Evolutionary conservation across 768 basidiomycete species (phyloP).

Genomic region (Xerocomellus chrysenteron): DNA sequence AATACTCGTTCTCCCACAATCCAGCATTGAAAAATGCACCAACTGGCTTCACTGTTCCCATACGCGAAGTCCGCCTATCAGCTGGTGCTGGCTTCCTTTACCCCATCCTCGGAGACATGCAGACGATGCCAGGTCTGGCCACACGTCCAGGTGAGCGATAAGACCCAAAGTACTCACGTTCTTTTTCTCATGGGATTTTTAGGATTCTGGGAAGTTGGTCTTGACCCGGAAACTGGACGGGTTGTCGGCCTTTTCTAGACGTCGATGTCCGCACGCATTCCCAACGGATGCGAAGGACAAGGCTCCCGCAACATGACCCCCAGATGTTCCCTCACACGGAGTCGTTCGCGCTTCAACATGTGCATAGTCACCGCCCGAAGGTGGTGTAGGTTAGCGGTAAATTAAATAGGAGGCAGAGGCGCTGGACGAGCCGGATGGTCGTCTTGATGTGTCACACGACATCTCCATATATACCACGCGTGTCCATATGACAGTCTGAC

Average conservation of each 20-base stretch:
- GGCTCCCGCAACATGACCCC: slow-evolving; percentile 4
- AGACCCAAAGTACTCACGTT: background rate
- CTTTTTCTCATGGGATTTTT: slow-evolving; percentile 9
- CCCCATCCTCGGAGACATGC: slow-evolving; percentile 95
- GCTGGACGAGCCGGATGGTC: background rate
- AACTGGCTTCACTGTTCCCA: slow-evolving; percentile 89
- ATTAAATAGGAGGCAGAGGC: slow-evolving; percentile 1
- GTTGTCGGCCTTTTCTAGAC: slow-evolving; percentile 82
- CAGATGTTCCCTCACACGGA: slow-evolving; percentile 33
- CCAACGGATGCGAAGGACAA: slow-evolving; percentile 18
- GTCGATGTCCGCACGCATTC: slow-evolving; percentile 7
- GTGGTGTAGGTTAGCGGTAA: slow-evolving; percentile 18
- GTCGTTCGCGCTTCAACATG: slow-evolving; percentile 42
- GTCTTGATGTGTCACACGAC: background rate
- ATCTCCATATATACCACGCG: slow-evolving; percentile 11
- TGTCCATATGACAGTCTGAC: slow-evolving; percentile 5
- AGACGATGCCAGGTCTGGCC: slow-evolving; percentile 95
- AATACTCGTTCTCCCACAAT: slow-evolving; percentile 96
- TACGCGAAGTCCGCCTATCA: slow-evolving; percentile 81
- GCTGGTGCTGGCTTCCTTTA: slow-evolving; percentile 97
- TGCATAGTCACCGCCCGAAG: slow-evolving; percentile 17
- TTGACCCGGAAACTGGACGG: slow-evolving; percentile 75
- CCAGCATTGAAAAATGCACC: slow-evolving; percentile 89
- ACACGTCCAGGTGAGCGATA: slow-evolving; percentile 73
- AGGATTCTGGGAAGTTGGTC: slow-evolving; percentile 90